These are phyloP conservation scores for Mycena chlorophos DNA, from an alignment of 768 basidiomycete species.

Conservation along the genomic window DNA sequence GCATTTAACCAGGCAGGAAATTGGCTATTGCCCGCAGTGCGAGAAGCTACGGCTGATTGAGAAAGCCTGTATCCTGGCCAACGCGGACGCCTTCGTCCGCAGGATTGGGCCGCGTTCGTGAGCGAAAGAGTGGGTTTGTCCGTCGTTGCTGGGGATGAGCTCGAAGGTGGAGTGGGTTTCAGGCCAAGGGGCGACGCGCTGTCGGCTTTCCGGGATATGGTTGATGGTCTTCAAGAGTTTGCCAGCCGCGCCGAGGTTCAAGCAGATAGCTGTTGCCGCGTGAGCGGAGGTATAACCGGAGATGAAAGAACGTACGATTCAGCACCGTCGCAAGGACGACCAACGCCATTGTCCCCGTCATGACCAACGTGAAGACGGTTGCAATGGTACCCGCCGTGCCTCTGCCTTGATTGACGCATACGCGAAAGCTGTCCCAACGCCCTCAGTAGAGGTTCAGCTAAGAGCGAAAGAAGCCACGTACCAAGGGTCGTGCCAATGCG, in stretches of 20 bases:
- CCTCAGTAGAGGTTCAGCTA: too few species aligned
- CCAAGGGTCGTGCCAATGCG: conserved; percentile 64
- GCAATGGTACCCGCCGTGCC: conserved; percentile 46
- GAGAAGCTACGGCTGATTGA: too few species aligned
- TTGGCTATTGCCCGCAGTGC: too few species aligned
- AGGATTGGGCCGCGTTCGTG: too few species aligned
- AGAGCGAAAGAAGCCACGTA: too few species aligned
- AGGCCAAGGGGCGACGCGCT: conserved; percentile 65
- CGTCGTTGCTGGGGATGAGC: too few species aligned
- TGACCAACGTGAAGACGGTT: conserved; percentile 79
- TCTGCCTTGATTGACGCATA: conserved; percentile 66
- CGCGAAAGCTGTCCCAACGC: conserved; percentile 60
- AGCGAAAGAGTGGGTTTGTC: conserved; percentile 57
- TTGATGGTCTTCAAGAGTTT: conserved; percentile 89
- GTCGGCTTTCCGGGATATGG: conserved; percentile 82
- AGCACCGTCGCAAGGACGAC: conserved; percentile 83
- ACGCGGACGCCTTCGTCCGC: too few species aligned
- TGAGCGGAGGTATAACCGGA: not conserved
- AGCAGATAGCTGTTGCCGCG: conserved; percentile 55
- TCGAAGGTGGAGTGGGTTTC: conserved; percentile 58
- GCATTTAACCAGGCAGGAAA: too few species aligned
- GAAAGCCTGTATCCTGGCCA: too few species aligned
- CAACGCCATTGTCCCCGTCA: conserved; percentile 89
- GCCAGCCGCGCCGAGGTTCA: conserved; percentile 79
- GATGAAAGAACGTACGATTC: conserved; percentile 58